Percentiles rank a stretch among this genome's conserved stretches.
Evolutionary conservation across 2,329 filamentous ascomycete species (phyloP).

Genomic region (Calonectria hongkongensis): DNA sequence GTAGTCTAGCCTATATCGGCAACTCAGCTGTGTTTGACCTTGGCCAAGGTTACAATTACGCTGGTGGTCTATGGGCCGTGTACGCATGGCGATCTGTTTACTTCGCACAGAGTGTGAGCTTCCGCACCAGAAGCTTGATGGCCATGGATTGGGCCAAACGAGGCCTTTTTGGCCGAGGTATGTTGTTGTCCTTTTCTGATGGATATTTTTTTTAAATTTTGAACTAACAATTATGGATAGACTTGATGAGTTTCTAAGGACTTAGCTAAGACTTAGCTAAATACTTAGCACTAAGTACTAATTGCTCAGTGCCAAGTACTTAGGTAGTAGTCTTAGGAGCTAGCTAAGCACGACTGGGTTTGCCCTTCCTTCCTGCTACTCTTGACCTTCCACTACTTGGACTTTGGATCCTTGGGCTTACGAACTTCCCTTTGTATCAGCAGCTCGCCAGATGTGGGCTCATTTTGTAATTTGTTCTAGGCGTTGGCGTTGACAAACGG

Average conservation of each 20-base stretch:
- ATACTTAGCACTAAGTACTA: too few species aligned
- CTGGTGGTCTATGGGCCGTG: constrained; percentile 91
- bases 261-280: not conserved
- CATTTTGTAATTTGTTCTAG: constrained; percentile 30
- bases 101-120: constrained; percentile 97
- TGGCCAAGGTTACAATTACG: constrained; percentile 83
- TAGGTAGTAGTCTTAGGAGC: too few species aligned
- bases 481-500: constrained; percentile 25
- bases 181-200: constrained; percentile 65
- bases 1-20: constrained; percentile 94
- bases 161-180: constrained; percentile 95
- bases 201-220: not conserved
- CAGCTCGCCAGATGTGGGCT: too few species aligned
- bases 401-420: too few species aligned
- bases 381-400: too few species aligned
- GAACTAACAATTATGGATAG: constrained; percentile 55
- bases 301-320: too few species aligned
- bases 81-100: constrained; percentile 98
- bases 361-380: too few species aligned
- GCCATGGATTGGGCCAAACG: constrained; percentile 99
- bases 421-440: too few species aligned
- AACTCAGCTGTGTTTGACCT: constrained; percentile 98
- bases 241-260: constrained; percentile 71
- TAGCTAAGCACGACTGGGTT: too few species aligned
- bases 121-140: constrained; percentile 89